These are phyloP conservation scores for Gossypium rotundifolium DNA, from an alignment of 345 rosid genomes.

Conservation along the genomic window DNA sequence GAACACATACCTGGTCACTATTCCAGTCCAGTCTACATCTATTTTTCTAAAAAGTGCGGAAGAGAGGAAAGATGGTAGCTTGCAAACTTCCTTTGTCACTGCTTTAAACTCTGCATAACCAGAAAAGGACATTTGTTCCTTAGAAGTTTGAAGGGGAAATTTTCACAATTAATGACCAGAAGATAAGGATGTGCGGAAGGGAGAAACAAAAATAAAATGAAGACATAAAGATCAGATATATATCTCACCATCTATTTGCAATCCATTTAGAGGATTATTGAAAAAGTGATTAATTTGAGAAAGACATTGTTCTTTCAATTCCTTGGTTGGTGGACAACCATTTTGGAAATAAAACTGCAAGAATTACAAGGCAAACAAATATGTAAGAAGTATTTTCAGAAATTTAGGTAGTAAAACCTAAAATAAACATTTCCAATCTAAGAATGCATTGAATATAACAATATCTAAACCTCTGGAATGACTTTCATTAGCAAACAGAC, in stretches of 20 bases:
- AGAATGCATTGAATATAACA: background rate
- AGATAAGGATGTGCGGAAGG: background rate
- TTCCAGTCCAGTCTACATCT: slow-evolving; percentile 45
- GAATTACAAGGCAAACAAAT: slow-evolving; percentile 14
- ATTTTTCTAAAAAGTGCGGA: slow-evolving; percentile 61
- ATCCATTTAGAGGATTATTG: slow-evolving; percentile 49
- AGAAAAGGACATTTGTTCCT: slow-evolving; percentile 17
- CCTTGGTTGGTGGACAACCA: slow-evolving; percentile 69
- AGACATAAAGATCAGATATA: background rate
- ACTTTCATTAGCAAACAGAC: slow-evolving; percentile 30
- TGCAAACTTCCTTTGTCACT: slow-evolving; percentile 70
- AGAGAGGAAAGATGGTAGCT: slow-evolving; percentile 82
- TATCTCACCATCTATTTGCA: slow-evolving; percentile 59
- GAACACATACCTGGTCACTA: slow-evolving; percentile 56
- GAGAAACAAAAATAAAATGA: background rate
- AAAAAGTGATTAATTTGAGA: slow-evolving; percentile 48
- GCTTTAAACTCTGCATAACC: slow-evolving; percentile 63
- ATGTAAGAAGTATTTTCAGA: background rate
- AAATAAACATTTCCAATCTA: background rate
- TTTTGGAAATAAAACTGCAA: slow-evolving; percentile 85
- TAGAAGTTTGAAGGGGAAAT: background rate
- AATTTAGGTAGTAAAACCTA: background rate
- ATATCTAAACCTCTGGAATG: background rate
- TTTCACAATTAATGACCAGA: background rate
- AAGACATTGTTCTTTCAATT: slow-evolving; percentile 59